Base-by-base conservation (phyloP, 345 rosid genomes). In the Rhizophora mangle region DNA sequence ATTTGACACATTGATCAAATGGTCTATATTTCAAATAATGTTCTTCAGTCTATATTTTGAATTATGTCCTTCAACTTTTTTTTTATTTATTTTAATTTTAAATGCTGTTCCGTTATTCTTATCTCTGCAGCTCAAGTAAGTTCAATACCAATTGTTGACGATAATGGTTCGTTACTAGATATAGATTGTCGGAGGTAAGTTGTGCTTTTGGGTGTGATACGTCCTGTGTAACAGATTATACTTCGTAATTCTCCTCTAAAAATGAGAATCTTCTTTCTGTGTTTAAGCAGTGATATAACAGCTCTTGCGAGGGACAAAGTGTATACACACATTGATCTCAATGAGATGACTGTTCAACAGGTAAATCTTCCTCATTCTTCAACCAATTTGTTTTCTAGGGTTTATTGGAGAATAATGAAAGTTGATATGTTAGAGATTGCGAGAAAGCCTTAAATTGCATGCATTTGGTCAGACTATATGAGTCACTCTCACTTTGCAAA, bases 291-390 rank as follows among this genome's bases (percentile, higher is more conserved):
- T 77, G 80, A 77, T 47, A 77, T 77, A 72, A 77, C 76, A 61
- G 76, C 76, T 63, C 68, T 77, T 68, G 76, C 73, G 3, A 77
- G 68, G 58, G 76, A 77, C 65, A 72, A 71, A 68, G 31, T 77
- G 24, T 77, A 77, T 59, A 63, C 80, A 18, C 80, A 68, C 20
- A 68, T 77, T 30, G 49, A 77, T 52, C 72, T 77, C 53, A 72
- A 72, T 63, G 80, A 77, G 39, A 77, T 72, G 73, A 77, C 80
- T 27, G 68, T 77, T 36, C 68, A 77, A 36, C 76, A 77, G 80
- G 80, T 77, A 72, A 19, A 29, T 62, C 39, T 32, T 58, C 58
- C 69, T 56, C 1, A 6, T 43, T 26, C 16, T 56, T 16, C 16
- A 32, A 18, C 49, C 49, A 43, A 43, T 15, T 43, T 43, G 47